phyloP scores from a whole-genome alignment of 148 eudicot genomes.

The Arbutus unedo region DNA sequence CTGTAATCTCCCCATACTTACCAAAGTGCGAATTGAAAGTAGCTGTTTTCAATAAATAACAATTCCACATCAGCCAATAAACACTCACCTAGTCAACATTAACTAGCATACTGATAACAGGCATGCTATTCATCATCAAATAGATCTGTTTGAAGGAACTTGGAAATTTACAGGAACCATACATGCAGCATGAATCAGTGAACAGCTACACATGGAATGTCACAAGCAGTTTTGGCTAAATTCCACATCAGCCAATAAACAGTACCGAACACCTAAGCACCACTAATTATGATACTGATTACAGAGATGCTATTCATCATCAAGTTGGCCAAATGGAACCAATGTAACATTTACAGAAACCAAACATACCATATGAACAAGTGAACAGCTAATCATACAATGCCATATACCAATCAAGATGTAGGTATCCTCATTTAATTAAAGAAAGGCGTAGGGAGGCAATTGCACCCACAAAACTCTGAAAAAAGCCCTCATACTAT shows the following conservation, averaged over 20 bases:
- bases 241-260: background rate
- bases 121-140: background rate
- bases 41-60: slow-evolving; percentile 29
- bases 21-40: slow-evolving; percentile 63
- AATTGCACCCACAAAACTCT: background rate
- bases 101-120: background rate
- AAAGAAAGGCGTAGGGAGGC: background rate
- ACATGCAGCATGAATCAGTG: no score
- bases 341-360: background rate
- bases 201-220: no score
- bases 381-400: background rate
- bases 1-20: slow-evolving; percentile 67
- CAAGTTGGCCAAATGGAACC: background rate
- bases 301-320: background rate
- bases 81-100: background rate
- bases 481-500: background rate
- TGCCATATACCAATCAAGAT: background rate
- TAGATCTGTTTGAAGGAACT: background rate
- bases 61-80: background rate
- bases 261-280: background rate
- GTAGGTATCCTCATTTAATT: background rate
- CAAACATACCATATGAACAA: background rate
- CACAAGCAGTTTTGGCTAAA: no score
- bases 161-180: background rate
- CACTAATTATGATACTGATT: background rate